Base-by-base conservation (phyloP, 2,329 filamentous ascomycete species). In the Epichloe brachyelytri region DNA sequence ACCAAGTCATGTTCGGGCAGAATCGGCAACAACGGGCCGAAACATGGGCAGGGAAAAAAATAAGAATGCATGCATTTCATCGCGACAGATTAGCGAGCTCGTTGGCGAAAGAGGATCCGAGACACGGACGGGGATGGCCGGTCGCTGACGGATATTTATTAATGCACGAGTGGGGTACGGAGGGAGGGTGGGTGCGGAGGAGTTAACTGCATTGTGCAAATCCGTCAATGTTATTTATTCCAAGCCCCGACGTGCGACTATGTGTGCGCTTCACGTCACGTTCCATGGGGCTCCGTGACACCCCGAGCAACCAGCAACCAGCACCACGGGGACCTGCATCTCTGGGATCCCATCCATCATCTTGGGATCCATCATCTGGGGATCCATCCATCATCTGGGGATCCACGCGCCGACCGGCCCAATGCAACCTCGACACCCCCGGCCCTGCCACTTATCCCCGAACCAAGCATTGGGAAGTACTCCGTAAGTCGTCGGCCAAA, bases 351-450 rank as follows among this genome's bases (percentile, higher is more conserved):
- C 22, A 3, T 26, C 2, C 22, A 26, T 26, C 22, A 26, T 26
- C 22, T 26, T 5, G 6, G 43, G 41, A 4, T 26, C 15, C 43
- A 20, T 44, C n/a, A 44, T 44, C 43, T n/a, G 15, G 8, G 19
- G 19, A 19, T 19, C 3, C 19, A 30, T 26, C 12, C 3, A 30
- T 15, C 41, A 12, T 26, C 41, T 20, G 30, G 39, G 47, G 26
- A 49, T 49, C 43, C 47, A 49, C 47, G 47, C 39, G 47, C 20
- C 47, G 40, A 22, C 34, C 26, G 26, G 8, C 10, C 40, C 48
- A 39, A 49, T 51, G 43, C 33, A 33, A 46, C 43, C 45, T 20
- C 43, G 37, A 15, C 20, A 7, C 11, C n/a, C 20, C 37, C 20
- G 47, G 20, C 33, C 20, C 17, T 26, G 40, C 34, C 48, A 44